Evolutionary conservation across 2,329 filamentous ascomycete species (phyloP).

Genomic region (Aspergillus alliaceus): DNA sequence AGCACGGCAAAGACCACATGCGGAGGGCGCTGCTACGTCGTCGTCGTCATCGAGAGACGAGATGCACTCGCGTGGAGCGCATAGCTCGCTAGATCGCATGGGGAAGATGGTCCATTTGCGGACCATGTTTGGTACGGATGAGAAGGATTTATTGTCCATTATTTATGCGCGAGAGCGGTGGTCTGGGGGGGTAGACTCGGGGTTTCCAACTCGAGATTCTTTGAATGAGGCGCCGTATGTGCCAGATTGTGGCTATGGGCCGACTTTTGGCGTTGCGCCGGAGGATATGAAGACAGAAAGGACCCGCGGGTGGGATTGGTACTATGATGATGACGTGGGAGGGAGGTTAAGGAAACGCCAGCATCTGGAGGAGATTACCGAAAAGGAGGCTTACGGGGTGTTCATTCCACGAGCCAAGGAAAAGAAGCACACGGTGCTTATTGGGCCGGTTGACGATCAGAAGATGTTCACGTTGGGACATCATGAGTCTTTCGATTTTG

Average conservation of each 20-base stretch:
- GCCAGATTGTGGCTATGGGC: constrained; percentile 40
- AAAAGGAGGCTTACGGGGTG: constrained; percentile 33
- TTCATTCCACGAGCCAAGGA: constrained; percentile 43
- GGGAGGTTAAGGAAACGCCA: constrained; percentile 47
- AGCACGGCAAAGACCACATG: constrained; percentile 14
- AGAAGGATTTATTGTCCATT: constrained; percentile 50
- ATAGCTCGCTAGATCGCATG: constrained; percentile 35
- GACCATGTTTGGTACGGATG: constrained; percentile 52
- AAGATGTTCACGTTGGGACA: constrained; percentile 43
- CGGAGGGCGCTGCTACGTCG: constrained; percentile 19
- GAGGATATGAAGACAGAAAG: constrained; percentile 46
- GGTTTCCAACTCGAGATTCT: constrained; percentile 50
- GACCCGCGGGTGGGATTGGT: constrained; percentile 56
- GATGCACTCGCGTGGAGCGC: constrained; percentile 39
- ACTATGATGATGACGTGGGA: constrained; percentile 43
- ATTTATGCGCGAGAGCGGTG: constrained; percentile 53
- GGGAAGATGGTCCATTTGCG: constrained; percentile 48
- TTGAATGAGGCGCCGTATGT: constrained; percentile 28
- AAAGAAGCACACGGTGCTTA: constrained; percentile 46
- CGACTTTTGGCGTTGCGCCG: constrained; percentile 44
- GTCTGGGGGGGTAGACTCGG: constrained; percentile 46
- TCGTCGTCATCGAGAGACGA: constrained; percentile 21
- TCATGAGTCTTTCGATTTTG: constrained; percentile 46
- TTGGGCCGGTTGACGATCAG: constrained; percentile 51
- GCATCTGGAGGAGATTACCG: constrained; percentile 31